Conservation (phyloP, 805 yeast species). For the Starmerella apis region DNA sequence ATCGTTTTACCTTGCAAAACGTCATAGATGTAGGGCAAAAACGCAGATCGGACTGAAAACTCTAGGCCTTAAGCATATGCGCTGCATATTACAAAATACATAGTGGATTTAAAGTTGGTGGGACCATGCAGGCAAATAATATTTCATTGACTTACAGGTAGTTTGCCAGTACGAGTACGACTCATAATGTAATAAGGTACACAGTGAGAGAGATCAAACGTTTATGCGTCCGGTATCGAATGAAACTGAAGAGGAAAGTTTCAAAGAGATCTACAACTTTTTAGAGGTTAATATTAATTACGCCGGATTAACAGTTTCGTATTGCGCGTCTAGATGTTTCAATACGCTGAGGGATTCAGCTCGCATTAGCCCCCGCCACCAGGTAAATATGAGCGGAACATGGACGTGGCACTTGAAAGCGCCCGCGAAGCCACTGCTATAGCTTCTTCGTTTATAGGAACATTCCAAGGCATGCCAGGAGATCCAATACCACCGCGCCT, state of each 20-base stretch:
- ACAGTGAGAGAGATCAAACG: too few relatives aligned
- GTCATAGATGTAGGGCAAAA: background rate
- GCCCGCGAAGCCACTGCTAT: slow-evolving; percentile 22
- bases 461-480: slow-evolving; percentile 5
- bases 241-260: too few relatives aligned
- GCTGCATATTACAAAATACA: background rate
- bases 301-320: background rate
- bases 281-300: background rate
- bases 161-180: too few relatives aligned
- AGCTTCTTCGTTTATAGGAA: slow-evolving; percentile 16
- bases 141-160: too few relatives aligned
- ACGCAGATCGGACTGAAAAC: background rate
- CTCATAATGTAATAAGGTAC: too few relatives aligned
- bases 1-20: slow-evolving; percentile 1
- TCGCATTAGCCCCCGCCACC: slow-evolving; percentile 2
- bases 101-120: background rate
- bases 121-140: background rate
- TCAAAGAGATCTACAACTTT: too few relatives aligned
- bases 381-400: slow-evolving; percentile 23
- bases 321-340: background rate
- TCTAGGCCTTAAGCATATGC: background rate
- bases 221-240: too few relatives aligned
- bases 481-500: background rate
- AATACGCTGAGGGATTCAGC: too few relatives aligned
- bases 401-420: slow-evolving; percentile 22